Percentiles rank a stretch among this genome's conserved stretches.
Evolutionary conservation across 164 flowering plant species (phyloP).

Genomic region (Vitis rupestris): DNA sequence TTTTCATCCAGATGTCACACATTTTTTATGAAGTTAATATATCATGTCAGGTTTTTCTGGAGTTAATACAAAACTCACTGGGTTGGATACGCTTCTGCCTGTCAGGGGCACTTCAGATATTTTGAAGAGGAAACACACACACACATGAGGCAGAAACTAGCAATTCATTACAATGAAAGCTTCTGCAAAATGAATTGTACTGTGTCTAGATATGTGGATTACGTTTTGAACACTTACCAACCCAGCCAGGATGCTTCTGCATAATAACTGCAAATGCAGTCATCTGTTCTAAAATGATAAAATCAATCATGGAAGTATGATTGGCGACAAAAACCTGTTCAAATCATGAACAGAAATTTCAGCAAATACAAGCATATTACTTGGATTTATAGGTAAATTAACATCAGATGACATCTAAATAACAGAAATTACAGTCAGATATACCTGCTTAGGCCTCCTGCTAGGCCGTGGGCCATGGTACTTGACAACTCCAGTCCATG

Average conservation of each 20-base stretch:
- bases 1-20: too few relatives aligned
- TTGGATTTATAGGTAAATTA: background rate
- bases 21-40: too few relatives aligned
- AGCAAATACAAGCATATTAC: background rate
- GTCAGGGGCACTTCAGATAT: too few relatives aligned
- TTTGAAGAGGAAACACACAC: too few relatives aligned
- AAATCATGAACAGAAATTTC: conserved; percentile 14
- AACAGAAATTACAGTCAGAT: background rate
- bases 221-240: conserved; percentile 64
- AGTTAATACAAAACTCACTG: too few relatives aligned
- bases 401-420: background rate
- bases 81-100: too few relatives aligned
- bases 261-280: conserved; percentile 98
- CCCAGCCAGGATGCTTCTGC: conserved; percentile 99
- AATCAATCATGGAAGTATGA: conserved; percentile 99
- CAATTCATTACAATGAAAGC: too few relatives aligned
- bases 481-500: conserved; percentile 99
- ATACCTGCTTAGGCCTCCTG: conserved; percentile 85
- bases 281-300: conserved; percentile 94
- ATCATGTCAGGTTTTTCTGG: too few relatives aligned
- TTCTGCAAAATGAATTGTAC: too few relatives aligned
- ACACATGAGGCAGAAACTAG: too few relatives aligned
- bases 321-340: conserved; percentile 95
- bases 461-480: conserved; percentile 99
- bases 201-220: too few relatives aligned